Base-by-base conservation (phyloP, 495 filamentous ascomycete genomes). In the Neurospora hispaniola region DNA sequence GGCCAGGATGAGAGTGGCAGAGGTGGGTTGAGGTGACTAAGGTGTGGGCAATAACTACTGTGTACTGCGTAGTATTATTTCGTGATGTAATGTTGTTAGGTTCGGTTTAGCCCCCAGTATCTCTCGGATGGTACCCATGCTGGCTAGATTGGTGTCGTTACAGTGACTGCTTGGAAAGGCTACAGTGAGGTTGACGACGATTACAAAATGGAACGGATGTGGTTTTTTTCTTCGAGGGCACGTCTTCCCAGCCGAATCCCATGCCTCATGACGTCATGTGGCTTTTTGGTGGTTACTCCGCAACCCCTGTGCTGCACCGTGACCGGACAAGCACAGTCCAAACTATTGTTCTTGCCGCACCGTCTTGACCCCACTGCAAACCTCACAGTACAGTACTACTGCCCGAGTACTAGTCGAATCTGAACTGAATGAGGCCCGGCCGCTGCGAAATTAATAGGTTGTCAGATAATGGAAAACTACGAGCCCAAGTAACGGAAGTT, bases 191-290 rank as follows among this genome's bases (percentile, higher is more conserved):
- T 43, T 71, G 43, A 71, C 72, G n/a, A 72, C 41, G 31, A 69
- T 18, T 27, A 62, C 31, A 39, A 10, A 35, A 69, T 38, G 35
- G 18, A 9, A 18, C 40, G 35, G 59, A 69, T 27, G 68, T 73
- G 20, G 42, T 62, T 59, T 31, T 59, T 59, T 31, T 4, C 20
- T 59, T 3, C 1, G 23, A 62, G 23, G 54, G 54, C 54, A 31
- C 54, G 27, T 66, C 54, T 38, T 38, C 35, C 35, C 35, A 38
- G 35, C 35, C 41, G 39, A 54, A 23, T 40, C 35, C 54, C 23
- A 69, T 42, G 73, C 40, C 8, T 35, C 16, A 69, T 74, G 73
- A 74, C 69, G 73, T 74, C 72, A 72, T 68, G 27, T 46, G 73
- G 70, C 70, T 41, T 68, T 38, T 6, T 5, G 42, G 70, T 69